These are phyloP conservation scores for Phoma herbarum DNA, from an alignment of 2,329 filamentous ascomycete species.

Conservation along the genomic window DNA sequence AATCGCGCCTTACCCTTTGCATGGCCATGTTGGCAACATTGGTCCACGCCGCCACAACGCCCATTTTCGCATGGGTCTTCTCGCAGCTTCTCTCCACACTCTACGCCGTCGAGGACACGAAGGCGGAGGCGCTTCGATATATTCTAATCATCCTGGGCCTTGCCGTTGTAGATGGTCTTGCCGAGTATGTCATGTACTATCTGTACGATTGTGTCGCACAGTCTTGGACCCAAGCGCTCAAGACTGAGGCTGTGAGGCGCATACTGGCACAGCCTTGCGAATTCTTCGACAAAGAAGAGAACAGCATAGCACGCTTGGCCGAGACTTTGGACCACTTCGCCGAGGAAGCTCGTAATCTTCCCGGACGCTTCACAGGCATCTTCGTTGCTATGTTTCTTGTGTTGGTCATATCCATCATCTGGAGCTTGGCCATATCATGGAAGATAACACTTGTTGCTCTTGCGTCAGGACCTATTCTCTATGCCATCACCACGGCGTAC, in stretches of 20 bases:
- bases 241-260: conserved; percentile 71
- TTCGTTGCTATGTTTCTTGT: conserved; percentile 73
- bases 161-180: conserved; percentile 70
- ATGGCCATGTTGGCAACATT: conserved; percentile 69
- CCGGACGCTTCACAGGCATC: conserved; percentile 79
- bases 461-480: conserved; percentile 72
- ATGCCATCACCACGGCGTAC: conserved; percentile 71
- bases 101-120: conserved; percentile 63
- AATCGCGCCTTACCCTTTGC: conserved; percentile 64
- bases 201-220: conserved; percentile 76
- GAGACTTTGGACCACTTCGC: conserved; percentile 81
- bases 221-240: conserved; percentile 77
- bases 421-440: conserved; percentile 80
- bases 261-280: conserved; percentile 78
- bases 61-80: conserved; percentile 79
- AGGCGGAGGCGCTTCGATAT: conserved; percentile 67
- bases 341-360: conserved; percentile 85
- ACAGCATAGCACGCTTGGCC: conserved; percentile 70
- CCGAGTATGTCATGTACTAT: conserved; percentile 73
- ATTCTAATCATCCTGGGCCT: conserved; percentile 74
- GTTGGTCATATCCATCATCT: conserved; percentile 72
- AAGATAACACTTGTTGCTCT: conserved; percentile 81
- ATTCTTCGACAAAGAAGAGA: conserved; percentile 78
- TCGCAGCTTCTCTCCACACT: conserved; percentile 76
- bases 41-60: conserved; percentile 72